These are phyloP conservation scores for Leishmania braziliensis DNA, from an alignment of 208 protist genomes.

Conservation along the genomic window DNA sequence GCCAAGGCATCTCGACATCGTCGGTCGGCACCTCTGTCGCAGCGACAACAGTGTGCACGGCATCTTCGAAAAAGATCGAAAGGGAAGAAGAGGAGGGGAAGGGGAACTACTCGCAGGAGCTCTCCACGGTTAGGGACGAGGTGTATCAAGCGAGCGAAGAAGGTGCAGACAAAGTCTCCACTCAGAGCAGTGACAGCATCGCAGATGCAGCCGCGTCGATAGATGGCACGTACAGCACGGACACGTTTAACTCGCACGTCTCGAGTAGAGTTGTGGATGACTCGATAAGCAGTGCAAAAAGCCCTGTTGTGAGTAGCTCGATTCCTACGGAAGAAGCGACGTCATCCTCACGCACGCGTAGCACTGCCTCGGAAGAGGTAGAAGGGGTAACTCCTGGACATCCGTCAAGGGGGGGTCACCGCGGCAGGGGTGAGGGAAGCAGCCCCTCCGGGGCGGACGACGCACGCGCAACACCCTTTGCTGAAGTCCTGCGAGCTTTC, in stretches of 20 bases:
- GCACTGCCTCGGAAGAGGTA: background rate
- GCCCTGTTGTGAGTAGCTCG: background rate
- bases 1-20: background rate
- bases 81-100: background rate
- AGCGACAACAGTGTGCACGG: background rate
- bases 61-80: background rate
- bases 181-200: background rate
- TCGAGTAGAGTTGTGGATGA: background rate
- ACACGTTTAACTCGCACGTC: slow-evolving; percentile 12
- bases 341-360: background rate
- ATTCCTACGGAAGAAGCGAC: slow-evolving; percentile 1
- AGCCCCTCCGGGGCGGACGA: background rate
- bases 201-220: background rate
- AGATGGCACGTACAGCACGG: slow-evolving; percentile 10
- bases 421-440: background rate
- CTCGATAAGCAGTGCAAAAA: background rate
- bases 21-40: background rate
- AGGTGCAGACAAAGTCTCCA: background rate
- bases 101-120: slow-evolving; percentile 2
- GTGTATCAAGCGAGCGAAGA: background rate
- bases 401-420: background rate
- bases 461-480: slow-evolving; percentile 3
- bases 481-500: slow-evolving; percentile 39
- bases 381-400: background rate
- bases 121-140: background rate